These are phyloP conservation scores for Schwanniomyces occidentalis DNA, from an alignment of 805 yeast species.

Conservation along the genomic window DNA sequence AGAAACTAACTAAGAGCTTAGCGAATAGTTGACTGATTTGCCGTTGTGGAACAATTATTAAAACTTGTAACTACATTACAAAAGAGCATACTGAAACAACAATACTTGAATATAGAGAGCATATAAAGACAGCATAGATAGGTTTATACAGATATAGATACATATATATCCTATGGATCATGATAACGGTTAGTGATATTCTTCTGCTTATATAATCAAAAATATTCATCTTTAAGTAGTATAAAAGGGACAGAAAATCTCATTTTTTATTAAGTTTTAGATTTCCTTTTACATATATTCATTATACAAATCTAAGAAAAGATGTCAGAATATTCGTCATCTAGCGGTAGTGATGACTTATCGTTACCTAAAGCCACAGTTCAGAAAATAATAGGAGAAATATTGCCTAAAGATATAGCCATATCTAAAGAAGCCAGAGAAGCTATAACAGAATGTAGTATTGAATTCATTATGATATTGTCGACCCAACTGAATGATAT, in stretches of 20 bases:
- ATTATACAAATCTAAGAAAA: not conserved
- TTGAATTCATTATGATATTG: slow-evolving; percentile 91
- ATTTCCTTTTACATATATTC: not conserved
- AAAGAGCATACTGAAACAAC: too few species aligned
- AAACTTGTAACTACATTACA: too few species aligned
- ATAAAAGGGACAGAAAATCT: slow-evolving; percentile 4
- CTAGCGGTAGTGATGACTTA: slow-evolving; percentile 38
- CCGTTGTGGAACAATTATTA: too few species aligned
- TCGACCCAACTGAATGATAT: slow-evolving; percentile 93
- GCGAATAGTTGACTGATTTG: too few species aligned
- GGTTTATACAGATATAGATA: too few species aligned
- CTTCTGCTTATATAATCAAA: slow-evolving; percentile 1
- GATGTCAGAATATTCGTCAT: slow-evolving; percentile 43
- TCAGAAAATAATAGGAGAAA: slow-evolving; percentile 89
- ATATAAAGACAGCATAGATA: too few species aligned
- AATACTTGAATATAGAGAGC: too few species aligned
- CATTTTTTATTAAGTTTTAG: not conserved
- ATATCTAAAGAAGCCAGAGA: slow-evolving; percentile 94
- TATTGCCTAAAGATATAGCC: slow-evolving; percentile 82
- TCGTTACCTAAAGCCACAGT: slow-evolving; percentile 77
- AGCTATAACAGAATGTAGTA: slow-evolving; percentile 92
- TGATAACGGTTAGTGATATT: too few species aligned
- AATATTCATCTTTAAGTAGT: not conserved
- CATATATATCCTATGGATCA: too few species aligned
- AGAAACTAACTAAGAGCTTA: too few species aligned